Evolutionary conservation across 192 early-diverging fungal species (phyloP), one percentile per base, ranked within the genome.

Genomic region (Fimicolochytrium jonesii): DNA sequence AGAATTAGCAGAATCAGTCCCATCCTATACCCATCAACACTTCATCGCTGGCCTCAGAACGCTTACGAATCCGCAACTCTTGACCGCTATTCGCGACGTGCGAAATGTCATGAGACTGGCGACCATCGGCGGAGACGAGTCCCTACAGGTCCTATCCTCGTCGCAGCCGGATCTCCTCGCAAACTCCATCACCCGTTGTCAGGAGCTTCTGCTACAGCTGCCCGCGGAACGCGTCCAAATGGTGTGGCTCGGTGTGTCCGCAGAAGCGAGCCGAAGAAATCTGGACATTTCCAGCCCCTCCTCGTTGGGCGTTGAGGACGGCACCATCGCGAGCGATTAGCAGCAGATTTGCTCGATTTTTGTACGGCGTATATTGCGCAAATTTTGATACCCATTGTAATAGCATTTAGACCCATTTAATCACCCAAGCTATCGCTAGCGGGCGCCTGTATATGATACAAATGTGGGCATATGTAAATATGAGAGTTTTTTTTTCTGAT

Each of bases 71-170:
- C 30, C 59, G 45, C 59, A 61, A 36, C 59, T 61, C 48, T 17
- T 61, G 11, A 47, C 59, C 4, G 59, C 59, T n/a, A 47, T 61
- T 18, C 59, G 59, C 11, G 59, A 61, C 47, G 59, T 61, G 28
- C 44, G 35, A 29, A 23, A 18, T 18, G 48, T 61, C 28, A 51
- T 61, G 3, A 41, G 22, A 7, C 32, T 13, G 11, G 23, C 10
- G 32, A 0, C 28, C 1, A 23, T 18, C 15, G n/a, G 13, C 17
- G 2, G 1, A n/a, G 53, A 9, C 26, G 32, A 34, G 26, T 33
- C 23, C 28, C 53, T 10, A 13, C 9, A 32, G 13, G 15, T 32
- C 29, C 37, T 39, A 11, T 39, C 37, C 37, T 39, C 37, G 9
- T 17, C 37, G 9, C 17, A 9, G 10, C 37, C 37, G 17, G 10